Base-by-base conservation (phyloP, 2,329 filamentous ascomycete species). In the Claviceps sp. region DNA sequence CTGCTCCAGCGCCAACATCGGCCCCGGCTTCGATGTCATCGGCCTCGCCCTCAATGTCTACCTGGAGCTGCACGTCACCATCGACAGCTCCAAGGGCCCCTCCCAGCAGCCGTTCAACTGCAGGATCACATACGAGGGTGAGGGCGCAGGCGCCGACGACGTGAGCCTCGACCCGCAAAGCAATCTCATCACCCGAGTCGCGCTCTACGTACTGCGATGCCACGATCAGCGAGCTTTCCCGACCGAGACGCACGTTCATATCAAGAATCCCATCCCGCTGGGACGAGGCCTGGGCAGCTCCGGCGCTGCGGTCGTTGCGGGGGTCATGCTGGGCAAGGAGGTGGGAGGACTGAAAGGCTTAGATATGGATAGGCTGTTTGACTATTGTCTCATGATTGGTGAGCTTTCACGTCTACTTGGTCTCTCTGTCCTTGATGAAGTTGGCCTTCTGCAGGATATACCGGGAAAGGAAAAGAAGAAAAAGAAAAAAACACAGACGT, bases 311-410 rank as follows among this genome's bases (percentile, higher is more conserved):
- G 91, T 97, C 17, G 93, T 97, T 6, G 93, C 89, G 0, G 93
- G 93, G 57, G 91, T 96, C n/a, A 80, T 89, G 67, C 76, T 98
- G 45, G 93, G 85, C 42, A 95, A 93, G 71, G 85, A 94, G 66
- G 86, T 93, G 46, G 91, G 90, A 39, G 78, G 84, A 36, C 76
- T 98, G 55, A 75, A 83, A 45, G 73, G 78, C 42, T 72, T 98
- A 56, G 81, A 80, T 53, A 83, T 87, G 61, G 85, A 88, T 57
- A 78, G 93, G 40, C 79, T 98, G 65, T 83, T 98, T 61, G 93
- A 98, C 70, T 98, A 89, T 67, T 95, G 88, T 64, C 75, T 98
- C 58, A 98, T 98, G 93, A 95, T 96, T 68, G 87, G 83, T 85
- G 67, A 58, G 72, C 65, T 20, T 22, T 8, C 7, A 16, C 8